Base-by-base conservation (phyloP, 306 rosid species). In the Comarum palustre region DNA sequence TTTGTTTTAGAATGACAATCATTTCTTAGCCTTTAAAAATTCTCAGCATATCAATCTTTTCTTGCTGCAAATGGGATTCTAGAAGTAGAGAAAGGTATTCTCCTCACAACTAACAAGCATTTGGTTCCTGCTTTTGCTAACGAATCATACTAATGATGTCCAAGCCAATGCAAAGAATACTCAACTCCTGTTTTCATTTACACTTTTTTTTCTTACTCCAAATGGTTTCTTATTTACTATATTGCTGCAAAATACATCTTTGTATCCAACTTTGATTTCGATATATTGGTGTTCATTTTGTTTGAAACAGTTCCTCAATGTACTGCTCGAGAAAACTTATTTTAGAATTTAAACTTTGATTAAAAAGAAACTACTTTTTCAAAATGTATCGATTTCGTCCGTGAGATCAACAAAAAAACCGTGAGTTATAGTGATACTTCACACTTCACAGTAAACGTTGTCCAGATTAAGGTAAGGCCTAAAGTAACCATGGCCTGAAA, bases 121-220 rank as follows among this genome's bases (percentile, higher is more conserved):
- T 75, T 50, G 51, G 48, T 58, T 39, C 58, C 57, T 50, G 73
- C 59, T 64, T 75, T 55, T 45, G 48, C 47, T 9, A 3, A 38
- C 58, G 74, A 75, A 80, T 80, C 77, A 24, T 73, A 17, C 38
- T 24, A 57, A 15, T 38, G 32, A 38, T 55, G 51, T 54, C 80
- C 73, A 45, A 70, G 77, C 80, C 58, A 55, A 80, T 69, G 79
- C 46, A 74, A 80, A 46, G 77, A 52, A 80, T 64, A 62, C 9
- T 1, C 11, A 59, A 31, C 63, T 19, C 58, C 10, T 41, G 16
- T 41, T 6, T 43, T 10, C 22, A 38, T 24, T 11, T 13, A 32
- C 36, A 25, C 34, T 57, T 57, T 38, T 38, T 6, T 38, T 38
- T n/a, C n/a, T n/a, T 6, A 31, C 1, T 38, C 41, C 7, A 9